Base-by-base conservation (phyloP, 1,284 basidiomycete species). In the Ceratobasidium sp. region DNA sequence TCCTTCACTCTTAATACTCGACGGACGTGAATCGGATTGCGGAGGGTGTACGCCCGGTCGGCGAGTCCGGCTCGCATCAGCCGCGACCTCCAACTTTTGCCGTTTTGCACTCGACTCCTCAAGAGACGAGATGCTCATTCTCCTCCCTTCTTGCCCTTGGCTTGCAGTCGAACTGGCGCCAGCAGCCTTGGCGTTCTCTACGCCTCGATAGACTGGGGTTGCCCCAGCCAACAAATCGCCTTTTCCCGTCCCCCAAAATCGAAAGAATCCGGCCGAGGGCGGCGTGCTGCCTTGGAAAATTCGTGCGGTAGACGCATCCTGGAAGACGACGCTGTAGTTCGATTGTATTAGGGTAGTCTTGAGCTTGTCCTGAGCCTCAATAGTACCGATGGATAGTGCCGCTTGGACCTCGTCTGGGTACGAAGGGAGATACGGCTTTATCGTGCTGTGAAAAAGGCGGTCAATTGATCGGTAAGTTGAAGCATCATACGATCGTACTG, bases 331-430 rank as follows among this genome's bases (percentile, higher is more conserved):
- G 53, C 23, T 75, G 46, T 62, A 58, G 48, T 78, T 76, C 53
- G 76, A 74, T 39, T 75, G 73, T 34, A 69, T 74, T 43, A 86
- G 78, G 1, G 74, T 78, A 71, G 83, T 81, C 65, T 83, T 83
- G 41, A 87, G 80, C 77, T 86, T 86, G 71, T 84, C 85, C 74
- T 85, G 84, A 2, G 82, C 85, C 14, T 82, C 80, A 10, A 80
- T 61, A 8, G 67, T 70, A 0, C 85, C 85, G 9, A 81, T 77
- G 2, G 81, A 77, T 1, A 83, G 78, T 1, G 85, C 84, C 0
- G 82, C 80, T 18, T 81, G 78, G 18, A 86, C 79, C 75, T 86
- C 84, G 30, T 84, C 79, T 53, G 81, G 79, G 76, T 87, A 87
- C 1, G 83, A 83, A 0, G 83, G 77, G 71, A 82, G 76, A 77